These are phyloP conservation scores for Linanthus parryae DNA, from an alignment of 148 eudicot genomes.

Conservation along the genomic window DNA sequence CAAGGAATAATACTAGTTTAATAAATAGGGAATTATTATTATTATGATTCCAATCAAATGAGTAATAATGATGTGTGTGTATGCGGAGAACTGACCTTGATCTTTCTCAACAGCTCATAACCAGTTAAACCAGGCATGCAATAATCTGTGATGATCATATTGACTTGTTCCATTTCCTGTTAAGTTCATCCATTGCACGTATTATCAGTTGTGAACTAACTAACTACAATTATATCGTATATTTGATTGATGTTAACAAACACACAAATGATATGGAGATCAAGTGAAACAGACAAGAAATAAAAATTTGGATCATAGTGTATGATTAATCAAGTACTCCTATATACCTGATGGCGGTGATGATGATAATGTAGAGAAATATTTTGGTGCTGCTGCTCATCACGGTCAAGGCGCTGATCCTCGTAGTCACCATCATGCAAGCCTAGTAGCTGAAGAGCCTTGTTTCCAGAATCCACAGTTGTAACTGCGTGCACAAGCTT, in stretches of 20 bases:
- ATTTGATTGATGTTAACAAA: not conserved
- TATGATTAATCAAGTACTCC: too few species aligned
- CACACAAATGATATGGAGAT: too few species aligned
- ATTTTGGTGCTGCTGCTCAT: constrained; percentile 32
- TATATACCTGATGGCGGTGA: too few species aligned
- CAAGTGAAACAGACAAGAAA: too few species aligned
- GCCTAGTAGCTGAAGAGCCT: constrained; percentile 84
- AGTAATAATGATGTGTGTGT: too few species aligned
- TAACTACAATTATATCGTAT: not conserved
- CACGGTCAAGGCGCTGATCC: too few species aligned
- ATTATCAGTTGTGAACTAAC: not conserved
- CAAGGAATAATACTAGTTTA: too few species aligned
- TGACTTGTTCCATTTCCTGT: too few species aligned
- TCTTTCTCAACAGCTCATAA: constrained; percentile 50
- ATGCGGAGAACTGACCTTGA: constrained; percentile 58
- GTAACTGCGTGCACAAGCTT: constrained; percentile 54
- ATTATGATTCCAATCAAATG: too few species aligned
- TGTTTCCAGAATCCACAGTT: constrained; percentile 93
- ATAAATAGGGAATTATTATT: too few species aligned
- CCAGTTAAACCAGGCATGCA: constrained; percentile 73
- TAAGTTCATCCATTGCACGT: constrained; percentile 44
- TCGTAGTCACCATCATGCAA: constrained; percentile 44
- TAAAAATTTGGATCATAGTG: too few species aligned
- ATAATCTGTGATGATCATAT: constrained; percentile 60
- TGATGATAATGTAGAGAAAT: constrained; percentile 45